A percentile compares a stretch with the other conserved stretches of the same genome.
These are phyloP conservation scores for Aspergillus phoenicis DNA, from an alignment of 2,329 filamentous ascomycete species.

Conservation along the genomic window DNA sequence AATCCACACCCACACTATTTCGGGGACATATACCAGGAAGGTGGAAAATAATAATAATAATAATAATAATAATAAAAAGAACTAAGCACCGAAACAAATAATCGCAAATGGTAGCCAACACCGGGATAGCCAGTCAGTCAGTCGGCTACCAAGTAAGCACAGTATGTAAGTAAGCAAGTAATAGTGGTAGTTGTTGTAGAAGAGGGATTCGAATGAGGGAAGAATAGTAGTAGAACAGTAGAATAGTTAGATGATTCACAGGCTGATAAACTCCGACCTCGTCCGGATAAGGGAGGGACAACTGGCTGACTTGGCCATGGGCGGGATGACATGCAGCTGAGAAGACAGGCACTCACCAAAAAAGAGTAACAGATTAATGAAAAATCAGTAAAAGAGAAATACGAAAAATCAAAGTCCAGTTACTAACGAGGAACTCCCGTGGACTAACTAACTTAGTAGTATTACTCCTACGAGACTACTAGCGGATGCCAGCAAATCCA, in stretches of 20 bases:
- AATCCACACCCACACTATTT: neutral
- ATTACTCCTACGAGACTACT: neutral
- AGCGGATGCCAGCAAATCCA: slow-evolving; percentile 22
- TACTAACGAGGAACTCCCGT: slow-evolving; percentile 2
- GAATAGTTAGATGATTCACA: neutral
- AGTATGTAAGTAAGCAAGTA: neutral
- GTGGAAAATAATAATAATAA: slow-evolving; percentile 13
- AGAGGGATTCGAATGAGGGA: neutral
- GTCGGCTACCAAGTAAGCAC: too few relatives aligned
- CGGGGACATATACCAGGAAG: neutral
- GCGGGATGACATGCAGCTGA: slow-evolving; percentile 22
- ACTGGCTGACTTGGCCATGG: slow-evolving; percentile 20
- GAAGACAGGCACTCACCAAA: slow-evolving; percentile 8
- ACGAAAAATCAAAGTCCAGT: slow-evolving; percentile 2
- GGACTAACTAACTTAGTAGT: neutral
- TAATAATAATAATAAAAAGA: slow-evolving; percentile 14
- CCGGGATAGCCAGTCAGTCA: too few relatives aligned
- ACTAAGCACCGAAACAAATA: slow-evolving; percentile 6
- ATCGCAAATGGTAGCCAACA: neutral
- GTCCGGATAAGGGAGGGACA: slow-evolving; percentile 13
- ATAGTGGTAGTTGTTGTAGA: neutral
- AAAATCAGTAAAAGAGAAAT: slow-evolving; percentile 6
- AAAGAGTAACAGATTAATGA: neutral
- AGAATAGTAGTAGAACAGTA: neutral
- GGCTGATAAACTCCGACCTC: slow-evolving; percentile 20